Evolutionary conservation across 768 basidiomycete species (phyloP), one percentile per base, ranked within the genome.

Genomic region (Inosperma sp.): DNA sequence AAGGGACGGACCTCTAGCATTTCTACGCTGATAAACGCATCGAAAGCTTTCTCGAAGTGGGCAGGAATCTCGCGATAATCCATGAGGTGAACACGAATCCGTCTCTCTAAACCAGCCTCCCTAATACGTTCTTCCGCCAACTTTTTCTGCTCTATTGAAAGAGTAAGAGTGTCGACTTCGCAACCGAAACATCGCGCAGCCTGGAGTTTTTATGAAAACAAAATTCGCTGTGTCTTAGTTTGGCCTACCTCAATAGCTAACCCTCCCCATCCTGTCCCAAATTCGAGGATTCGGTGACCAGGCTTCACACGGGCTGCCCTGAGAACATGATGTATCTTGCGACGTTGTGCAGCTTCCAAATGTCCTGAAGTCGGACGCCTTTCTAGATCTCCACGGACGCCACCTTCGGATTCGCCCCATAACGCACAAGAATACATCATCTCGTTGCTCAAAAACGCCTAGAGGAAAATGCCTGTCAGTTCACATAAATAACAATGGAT

Each of bases 391-490:
- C 84, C 86, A 36, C 82, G 77, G 48, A 93, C 77, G 44, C 91
- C 93, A 51, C 83, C 84, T 62, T 94, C 89, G 8, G 82, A 73
- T n/a, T 84, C 79, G 42, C 72, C 73, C 84, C 88, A 95, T 48
- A 94, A 77, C 1, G 81, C 93, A 65, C 90, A 92, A 0, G 90
- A 93, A 68, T 93, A 95, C 81, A 92, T 94, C 93, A 95, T 94
- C 67, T 94, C 92, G 48, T 80, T 75, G 57, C 84, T 87, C 19
- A 93, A 72, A 73, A 92, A 87, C 40, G 86, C 80, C 84, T 85
- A 53, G 36, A 51, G 50, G 46, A 49, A 30, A 23, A 45, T n/a
- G n/a, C n/a, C n/a, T n/a, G n/a, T 48, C 59, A 31, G 27, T 47
- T 49, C 22, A 54, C 54, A 30, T 54, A 50, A 41, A 49, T 22